Evolutionary conservation across 306 rosid genomes (phyloP).

Genomic region (Cucumis sativus): Cucumber_9930_V3 NC_026660.2:23403001-23403500

Average conservation of each 20-base stretch:
- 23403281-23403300: background rate
- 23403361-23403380: background rate
- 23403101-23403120: background rate
- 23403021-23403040: conserved; percentile 38
- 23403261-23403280: conserved; percentile 6
- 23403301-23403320: background rate
- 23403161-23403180: conserved; percentile 8
- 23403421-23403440: background rate
- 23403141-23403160: conserved; percentile 1
- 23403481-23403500: too few species aligned
- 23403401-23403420: background rate
- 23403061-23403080: conserved; percentile 35
- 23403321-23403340: background rate
- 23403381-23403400: background rate
- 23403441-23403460: background rate
- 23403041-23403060: conserved; percentile 52
- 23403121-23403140: conserved; percentile 18
- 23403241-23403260: conserved; percentile 19
- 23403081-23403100: conserved; percentile 4
- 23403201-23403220: conserved; percentile 41
- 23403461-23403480: background rate
- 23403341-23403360: background rate
- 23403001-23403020: conserved; percentile 58
- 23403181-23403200: conserved; percentile 29
- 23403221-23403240: conserved; percentile 27